Base-by-base conservation (phyloP, 805 yeast species). In the Starmerella lactis-condensi region DNA sequence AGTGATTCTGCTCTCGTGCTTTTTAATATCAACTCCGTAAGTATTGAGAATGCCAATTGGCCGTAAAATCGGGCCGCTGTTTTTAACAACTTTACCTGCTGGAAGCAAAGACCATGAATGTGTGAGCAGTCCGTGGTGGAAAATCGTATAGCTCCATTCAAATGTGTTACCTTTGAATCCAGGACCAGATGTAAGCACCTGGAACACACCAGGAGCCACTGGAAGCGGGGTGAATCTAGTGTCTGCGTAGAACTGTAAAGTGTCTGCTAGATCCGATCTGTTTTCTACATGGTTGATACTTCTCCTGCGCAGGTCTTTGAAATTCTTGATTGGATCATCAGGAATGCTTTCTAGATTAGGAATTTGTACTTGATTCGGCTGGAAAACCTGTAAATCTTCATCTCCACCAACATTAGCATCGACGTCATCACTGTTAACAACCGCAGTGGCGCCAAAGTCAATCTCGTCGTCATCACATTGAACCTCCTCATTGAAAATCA, bases 91-190 rank as follows among this genome's bases (percentile, higher is more conserved):
- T 11, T 21, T 18, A 7, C 21, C 12, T 12, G 43, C 37, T 1
- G 36, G 38, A 27, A 49, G 13, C 12, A 49, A 34, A 4, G 53
- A 49, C 39, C 49, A 49, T 4, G 41, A 22, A 33, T 44, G 48
- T 12, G 43, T 26, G 18, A 40, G 20, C 12, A 28, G 11, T 3
- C 52, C 53, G 19, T 47, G 48, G 12, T 37, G 34, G 1, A 49
- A 23, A 2, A 50, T 29, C 8, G 45, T 36, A 29, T 40, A 48
- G 9, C 24, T 27, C 23, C 39, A 39, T 5, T 16, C 6, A 10
- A 45, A 18, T 5, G 17, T 17, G 2, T 40, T 28, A 5, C 8
- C 26, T 2, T 30, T 12, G 13, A 42, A 25, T 10, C 34, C 38
- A 1, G 37, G 34, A 12, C 21, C 23, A 6, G 37, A 30, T 11